Evolutionary conservation across 352 stramenopile species (phyloP).

Genomic region (Globisporangium alternatum): DNA sequence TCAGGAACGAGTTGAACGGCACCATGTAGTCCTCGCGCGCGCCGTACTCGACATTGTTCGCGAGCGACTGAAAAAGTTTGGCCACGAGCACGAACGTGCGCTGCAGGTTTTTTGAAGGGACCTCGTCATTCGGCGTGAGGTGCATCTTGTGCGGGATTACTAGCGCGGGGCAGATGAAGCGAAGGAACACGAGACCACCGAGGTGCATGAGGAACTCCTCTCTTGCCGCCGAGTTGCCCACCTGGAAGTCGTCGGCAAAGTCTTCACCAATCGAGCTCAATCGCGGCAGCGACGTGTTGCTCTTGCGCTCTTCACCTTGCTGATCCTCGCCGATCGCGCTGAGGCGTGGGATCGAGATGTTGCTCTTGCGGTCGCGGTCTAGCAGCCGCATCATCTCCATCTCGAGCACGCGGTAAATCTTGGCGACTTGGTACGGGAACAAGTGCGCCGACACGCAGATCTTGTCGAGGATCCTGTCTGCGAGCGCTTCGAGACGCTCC

Average conservation of each 20-base stretch:
- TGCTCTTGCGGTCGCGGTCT: constrained; percentile 53
- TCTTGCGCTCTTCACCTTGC: constrained; percentile 33
- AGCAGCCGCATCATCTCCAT: constrained; percentile 71
- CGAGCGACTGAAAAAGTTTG: constrained; percentile 79
- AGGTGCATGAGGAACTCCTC: constrained; percentile 80
- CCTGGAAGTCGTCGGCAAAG: constrained; percentile 26
- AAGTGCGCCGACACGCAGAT: constrained; percentile 47
- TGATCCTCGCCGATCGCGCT: constrained; percentile 49
- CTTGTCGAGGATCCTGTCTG: constrained; percentile 41
- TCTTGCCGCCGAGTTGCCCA: constrained; percentile 29
- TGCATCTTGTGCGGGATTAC: constrained; percentile 73
- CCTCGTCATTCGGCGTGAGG: constrained; percentile 40
- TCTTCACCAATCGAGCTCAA: constrained; percentile 58
- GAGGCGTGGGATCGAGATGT: constrained; percentile 41
- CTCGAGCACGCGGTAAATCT: constrained; percentile 74
- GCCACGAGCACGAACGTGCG: constrained; percentile 72
- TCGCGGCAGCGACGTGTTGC: constrained; percentile 40
- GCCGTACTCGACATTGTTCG: constrained; percentile 75
- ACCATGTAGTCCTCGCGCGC: constrained; percentile 72
- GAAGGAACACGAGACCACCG: constrained; percentile 72
- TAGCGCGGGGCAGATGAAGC: constrained; percentile 73
- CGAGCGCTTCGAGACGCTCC: constrained; percentile 45
- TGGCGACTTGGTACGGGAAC: constrained; percentile 76
- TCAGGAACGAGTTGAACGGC: constrained; percentile 73
- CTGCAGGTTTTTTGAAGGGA: constrained; percentile 49